Base-by-base conservation (phyloP, 73 alveolate genomes). In the Symbiodinium pilosum region DNA sequence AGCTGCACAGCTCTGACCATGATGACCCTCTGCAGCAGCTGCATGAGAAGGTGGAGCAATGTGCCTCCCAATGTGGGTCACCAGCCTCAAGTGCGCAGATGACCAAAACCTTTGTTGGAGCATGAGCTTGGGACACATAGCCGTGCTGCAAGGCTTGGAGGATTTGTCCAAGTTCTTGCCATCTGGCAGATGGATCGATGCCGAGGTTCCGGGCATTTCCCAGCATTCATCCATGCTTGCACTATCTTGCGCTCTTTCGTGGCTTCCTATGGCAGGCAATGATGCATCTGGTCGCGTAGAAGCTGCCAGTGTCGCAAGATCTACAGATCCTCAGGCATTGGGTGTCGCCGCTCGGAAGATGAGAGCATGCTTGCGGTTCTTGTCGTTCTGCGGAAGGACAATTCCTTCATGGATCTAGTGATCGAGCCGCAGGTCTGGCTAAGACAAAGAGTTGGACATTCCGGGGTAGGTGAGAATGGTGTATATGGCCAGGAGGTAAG, bases 31-130 rank as follows among this genome's bases (percentile, higher is more conserved):
- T 88, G 36, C 86, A 88, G 43, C 87, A 88, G 38, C 51, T 88
- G 87, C 95, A 88, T n/a, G 95, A 88, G 44, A 88, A 64, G 43
- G 95, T 88, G 43, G 95, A 88, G 43, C 95, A 88, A 43, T 88
- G 95, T 40, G 95, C 95, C 21, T 38, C 95, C 20, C 95, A 88
- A 71, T 88, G 95, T 41, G 95, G 95, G 95, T 14, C 21, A 64
- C 94, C 59, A 26, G 85, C 39, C 38, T 34, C 9, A 26, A 30
- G 7, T 73, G 21, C 11, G 12, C 21, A 68, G n/a, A 28, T 68
- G n/a, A 24, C 28, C 34, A 8, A n/a, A 71, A 4, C 16, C 14
- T 47, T 47, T 47, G 59, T 14, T 47, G 59, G 59, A n/a, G n/a
- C n/a, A n/a, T n/a, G n/a, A n/a, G n/a, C n/a, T n/a, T 47, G 59